Conservation (phyloP, 306 rosid species). For the Cucumis sativus region DNA sequence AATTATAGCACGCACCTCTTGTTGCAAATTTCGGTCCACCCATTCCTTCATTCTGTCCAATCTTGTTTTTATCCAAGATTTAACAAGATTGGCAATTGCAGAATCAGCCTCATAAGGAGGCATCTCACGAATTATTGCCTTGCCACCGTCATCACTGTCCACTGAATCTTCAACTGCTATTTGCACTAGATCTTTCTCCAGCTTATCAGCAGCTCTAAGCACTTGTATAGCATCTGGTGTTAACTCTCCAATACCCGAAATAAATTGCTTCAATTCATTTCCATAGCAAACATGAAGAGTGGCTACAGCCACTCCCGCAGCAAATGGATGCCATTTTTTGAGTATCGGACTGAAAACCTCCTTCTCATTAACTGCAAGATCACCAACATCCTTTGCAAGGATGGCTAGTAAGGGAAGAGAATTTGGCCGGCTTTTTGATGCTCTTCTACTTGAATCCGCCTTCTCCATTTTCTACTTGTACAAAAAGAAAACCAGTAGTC, state of each 20-base stretch:
- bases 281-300: conserved; percentile 92
- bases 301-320: conserved; percentile 97
- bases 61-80: conserved; percentile 81
- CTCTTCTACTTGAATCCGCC: conserved; percentile 96
- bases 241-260: conserved; percentile 69
- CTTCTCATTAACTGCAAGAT: conserved; percentile 72
- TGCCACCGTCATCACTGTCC: conserved; percentile 95
- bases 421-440: conserved; percentile 76
- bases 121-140: conserved; percentile 98
- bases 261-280: conserved; percentile 79
- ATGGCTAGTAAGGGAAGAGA: conserved; percentile 83
- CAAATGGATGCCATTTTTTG: conserved; percentile 89
- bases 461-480: conserved; percentile 78
- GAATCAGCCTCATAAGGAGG: conserved; percentile 94
- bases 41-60: conserved; percentile 80
- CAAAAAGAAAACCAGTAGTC: conserved; percentile 14
- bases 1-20: conserved; percentile 59
- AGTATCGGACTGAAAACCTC: conserved; percentile 80
- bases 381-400: conserved; percentile 93
- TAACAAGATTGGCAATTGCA: conserved; percentile 86
- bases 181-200: conserved; percentile 94
- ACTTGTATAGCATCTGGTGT: conserved; percentile 95
- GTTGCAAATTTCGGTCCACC: conserved; percentile 92
- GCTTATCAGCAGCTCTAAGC: conserved; percentile 88
- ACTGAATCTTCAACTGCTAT: conserved; percentile 95